phyloP scores from a whole-genome alignment of 352 stramenopile species.

The Phytophthora chlamydospora region DNA sequence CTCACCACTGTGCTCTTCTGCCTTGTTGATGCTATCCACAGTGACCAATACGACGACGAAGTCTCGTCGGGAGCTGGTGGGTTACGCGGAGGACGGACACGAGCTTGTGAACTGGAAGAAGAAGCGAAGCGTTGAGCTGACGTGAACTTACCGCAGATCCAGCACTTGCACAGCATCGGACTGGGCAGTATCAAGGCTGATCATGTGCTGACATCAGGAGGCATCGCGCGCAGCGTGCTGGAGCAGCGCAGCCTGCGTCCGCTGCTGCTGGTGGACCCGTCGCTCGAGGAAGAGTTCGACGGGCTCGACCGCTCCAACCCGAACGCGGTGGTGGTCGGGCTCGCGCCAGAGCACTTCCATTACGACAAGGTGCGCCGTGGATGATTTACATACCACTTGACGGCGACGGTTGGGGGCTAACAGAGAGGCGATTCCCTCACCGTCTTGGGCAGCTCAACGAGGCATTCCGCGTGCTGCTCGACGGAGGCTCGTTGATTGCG shows the following conservation, averaged over 20 bases:
- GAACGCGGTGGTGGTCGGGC: constrained; percentile 64
- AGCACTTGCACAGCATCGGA: constrained; percentile 54
- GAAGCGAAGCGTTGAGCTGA: neutral
- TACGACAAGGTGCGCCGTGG: constrained; percentile 45
- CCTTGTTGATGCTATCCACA: constrained; percentile 7
- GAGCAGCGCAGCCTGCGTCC: constrained; percentile 44
- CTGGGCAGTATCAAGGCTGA: constrained; percentile 43
- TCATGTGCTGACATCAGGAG: constrained; percentile 52
- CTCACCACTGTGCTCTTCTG: constrained; percentile 1
- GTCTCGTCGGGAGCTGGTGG: constrained; percentile 49
- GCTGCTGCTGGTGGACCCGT: constrained; percentile 53
- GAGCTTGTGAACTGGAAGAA: neutral
- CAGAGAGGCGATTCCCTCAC: too few relatives aligned
- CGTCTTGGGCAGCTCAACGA: constrained; percentile 53
- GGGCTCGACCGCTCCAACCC: constrained; percentile 44
- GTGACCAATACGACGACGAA: constrained; percentile 81
- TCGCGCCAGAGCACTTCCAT: constrained; percentile 60
- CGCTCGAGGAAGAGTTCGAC: constrained; percentile 52
- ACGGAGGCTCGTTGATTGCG: constrained; percentile 57
- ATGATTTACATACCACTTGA: neutral
- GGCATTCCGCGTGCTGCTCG: constrained; percentile 56
- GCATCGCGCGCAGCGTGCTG: constrained; percentile 47
- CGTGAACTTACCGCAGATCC: constrained; percentile 29
- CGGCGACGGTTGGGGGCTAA: neutral
- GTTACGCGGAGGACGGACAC: neutral